Percentiles rank a stretch among this genome's conserved stretches.
Conservation (phyloP, 2,329 filamentous ascomycete genomes). For the Ascosphaera aggregata region DNA sequence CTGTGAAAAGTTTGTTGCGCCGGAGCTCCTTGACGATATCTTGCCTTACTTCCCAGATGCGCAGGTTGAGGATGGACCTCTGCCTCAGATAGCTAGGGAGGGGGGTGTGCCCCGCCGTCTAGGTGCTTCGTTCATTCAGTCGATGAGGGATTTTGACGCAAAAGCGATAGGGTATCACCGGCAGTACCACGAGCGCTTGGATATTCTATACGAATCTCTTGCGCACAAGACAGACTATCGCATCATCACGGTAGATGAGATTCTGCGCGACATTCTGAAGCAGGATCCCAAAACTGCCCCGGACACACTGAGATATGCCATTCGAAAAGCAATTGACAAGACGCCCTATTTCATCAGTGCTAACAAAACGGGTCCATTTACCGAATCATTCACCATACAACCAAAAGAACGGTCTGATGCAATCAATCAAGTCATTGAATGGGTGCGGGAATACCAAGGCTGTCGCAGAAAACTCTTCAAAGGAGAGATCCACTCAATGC, state of each 20-base stretch:
- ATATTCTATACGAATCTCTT: constrained; percentile 16
- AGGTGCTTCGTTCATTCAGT: constrained; percentile 14
- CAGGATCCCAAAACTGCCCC: constrained; percentile 11
- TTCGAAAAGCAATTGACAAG: constrained; percentile 13
- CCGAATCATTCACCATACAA: constrained; percentile 23
- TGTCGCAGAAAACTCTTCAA: constrained; percentile 17
- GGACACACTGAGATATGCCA: constrained; percentile 13
- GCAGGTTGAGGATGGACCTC: constrained; percentile 8
- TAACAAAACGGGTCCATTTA: constrained; percentile 13
- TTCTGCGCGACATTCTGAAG: constrained; percentile 14
- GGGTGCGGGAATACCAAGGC: constrained; percentile 34
- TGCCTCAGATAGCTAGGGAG: constrained; percentile 16
- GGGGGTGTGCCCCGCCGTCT: constrained; percentile 19
- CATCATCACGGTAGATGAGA: constrained; percentile 14
- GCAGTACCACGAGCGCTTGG: constrained; percentile 12
- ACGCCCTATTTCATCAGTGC: constrained; percentile 14
- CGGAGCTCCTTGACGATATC: constrained; percentile 22
- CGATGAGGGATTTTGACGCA: constrained; percentile 14
- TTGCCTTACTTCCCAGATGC: constrained; percentile 26
- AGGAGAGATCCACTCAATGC: constrained; percentile 8
- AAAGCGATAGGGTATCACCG: constrained; percentile 14
- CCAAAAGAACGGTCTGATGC: constrained; percentile 26
- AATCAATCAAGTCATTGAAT: constrained; percentile 27
- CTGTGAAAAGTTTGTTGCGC: constrained; percentile 25
- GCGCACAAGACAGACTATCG: constrained; percentile 15